Base-by-base conservation (phyloP, 2,329 filamentous ascomycete genomes). In the Colletotrichum sp. region DNA sequence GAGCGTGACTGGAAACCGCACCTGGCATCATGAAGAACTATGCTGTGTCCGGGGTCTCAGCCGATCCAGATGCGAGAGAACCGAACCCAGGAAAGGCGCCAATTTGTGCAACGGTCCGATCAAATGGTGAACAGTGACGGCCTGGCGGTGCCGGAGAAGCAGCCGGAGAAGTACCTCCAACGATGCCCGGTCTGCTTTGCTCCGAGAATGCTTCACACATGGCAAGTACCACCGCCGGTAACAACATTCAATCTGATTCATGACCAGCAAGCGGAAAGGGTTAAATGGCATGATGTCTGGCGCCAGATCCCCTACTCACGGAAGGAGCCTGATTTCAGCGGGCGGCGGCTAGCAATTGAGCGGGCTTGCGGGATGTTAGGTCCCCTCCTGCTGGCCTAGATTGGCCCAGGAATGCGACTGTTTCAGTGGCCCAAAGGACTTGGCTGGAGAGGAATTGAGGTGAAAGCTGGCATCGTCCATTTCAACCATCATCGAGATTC, bases 401-500 rank as follows among this genome's bases (percentile, higher is more conserved):
- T 21, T 43, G 26, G n/a, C n/a, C 7, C 13, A 36, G 30, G 71
- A 48, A 69, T 24, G 52, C 18, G 5, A 21, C 21, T 32, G 56
- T 63, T 68, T 69, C 26, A 61, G 65, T 36, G 24, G 56, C 43
- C 43, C 64, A 43, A n/a, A 26, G 16, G 38, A 32, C 43, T 16
- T 26, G 12, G 55, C 38, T 63, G 52, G 59, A 32, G 64, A 21
- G 48, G 61, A 52, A 32, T 32, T 58, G n/a, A 34, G 63, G 63
- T 48, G 70, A 9, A 36, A 30, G 56, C 32, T 34, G n/a, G 26
- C 32, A 75, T 73, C 69, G 73, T 18, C 63, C 43, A 63, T 73
- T 68, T 63, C 55, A 52, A 21, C 34, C 36, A 30, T 14, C 69
- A 73, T 75, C 69, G 63, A 55, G 63, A 73, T 74, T 48, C 18